Evolutionary conservation across 106 monocot genomes (phyloP).

Genomic region (Narthecium ossifragum): DNA sequence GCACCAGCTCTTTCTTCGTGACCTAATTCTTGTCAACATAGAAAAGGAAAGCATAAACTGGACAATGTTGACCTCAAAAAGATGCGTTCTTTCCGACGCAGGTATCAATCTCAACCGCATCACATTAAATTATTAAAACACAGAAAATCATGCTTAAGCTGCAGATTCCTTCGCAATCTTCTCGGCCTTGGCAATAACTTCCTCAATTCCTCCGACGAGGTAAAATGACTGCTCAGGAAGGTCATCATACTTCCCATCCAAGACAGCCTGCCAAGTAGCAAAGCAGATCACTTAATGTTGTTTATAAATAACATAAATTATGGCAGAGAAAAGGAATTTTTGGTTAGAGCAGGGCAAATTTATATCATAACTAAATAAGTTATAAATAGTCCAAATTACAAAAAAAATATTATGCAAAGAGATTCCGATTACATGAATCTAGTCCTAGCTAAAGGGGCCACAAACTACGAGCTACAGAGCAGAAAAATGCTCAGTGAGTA

Average conservation of each 20-base stretch:
- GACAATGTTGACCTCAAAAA: background rate
- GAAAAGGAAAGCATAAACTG: background rate
- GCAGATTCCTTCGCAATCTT: constrained; percentile 62
- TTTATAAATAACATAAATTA: too few species aligned
- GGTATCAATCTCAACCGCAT: background rate
- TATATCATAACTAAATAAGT: too few species aligned
- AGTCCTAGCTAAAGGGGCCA: too few species aligned
- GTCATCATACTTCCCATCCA: constrained; percentile 84
- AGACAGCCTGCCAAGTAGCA: constrained; percentile 42
- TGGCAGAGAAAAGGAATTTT: too few species aligned
- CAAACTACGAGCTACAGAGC: too few species aligned
- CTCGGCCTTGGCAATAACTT: constrained; percentile 76
- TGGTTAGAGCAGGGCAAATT: too few species aligned
- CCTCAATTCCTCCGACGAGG: constrained; percentile 80
- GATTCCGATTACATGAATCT: too few species aligned
- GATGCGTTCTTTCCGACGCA: background rate
- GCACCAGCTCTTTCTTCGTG: constrained; percentile 4
- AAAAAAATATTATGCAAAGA: too few species aligned
- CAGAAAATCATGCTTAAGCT: constrained; percentile 8
- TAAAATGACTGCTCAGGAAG: constrained; percentile 73
- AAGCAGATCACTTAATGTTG: background rate
- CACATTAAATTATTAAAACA: constrained; percentile 15
- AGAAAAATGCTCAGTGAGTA: too few species aligned
- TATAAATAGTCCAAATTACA: too few species aligned
- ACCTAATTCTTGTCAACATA: background rate